Base-by-base conservation (phyloP, 148 eudicot genomes). In the Simmondsia chinensis region DNA sequence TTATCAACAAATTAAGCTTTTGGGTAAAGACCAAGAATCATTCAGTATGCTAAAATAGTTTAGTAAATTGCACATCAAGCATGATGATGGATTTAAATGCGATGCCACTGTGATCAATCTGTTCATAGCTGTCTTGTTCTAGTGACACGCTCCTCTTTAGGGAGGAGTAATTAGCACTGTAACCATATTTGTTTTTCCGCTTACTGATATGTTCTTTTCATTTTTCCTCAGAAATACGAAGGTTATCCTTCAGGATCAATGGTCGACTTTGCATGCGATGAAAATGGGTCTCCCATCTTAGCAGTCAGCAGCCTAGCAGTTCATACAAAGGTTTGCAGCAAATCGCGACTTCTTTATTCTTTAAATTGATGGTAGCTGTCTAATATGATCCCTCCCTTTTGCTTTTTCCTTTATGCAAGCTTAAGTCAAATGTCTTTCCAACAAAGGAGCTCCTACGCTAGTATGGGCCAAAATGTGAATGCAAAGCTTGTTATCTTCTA, bases 271-370 rank as follows among this genome's bases (percentile, higher is more conserved):
- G 89, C 94, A 33, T 85, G 94, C 66, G 95, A 82, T 72, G 79
- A 69, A 4, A 52, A 72, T 64, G 99, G 99, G 54, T 70, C 77
- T 53, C 99, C 99, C 43, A 69, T 91, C 56, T 70, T 91, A 60
- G 95, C 99, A 19, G 72, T 91, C 61, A 91, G 95, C 72, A 74
- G 77, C 74, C 68, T 91, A 57, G 99, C 99, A 35, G 95, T 82
- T 59, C 99, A 91, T 56, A 69, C 89, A 22, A 82, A 85, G 95
- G 95, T 82, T 40, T 29, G 63, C 20, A 13, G 4, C 25, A n/a
- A 34, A 4, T 48, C 20, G 6, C 36, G 27, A 22, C 15, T 56
- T 55, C 7, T 2, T 32, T 21, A 21, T n/a, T n/a, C n/a, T n/a
- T n/a, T n/a, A n/a, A n/a, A n/a, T n/a, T n/a, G n/a, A n/a, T n/a